Evolutionary conservation across 208 protist species (phyloP).

Genomic region (Acanthamoeba quina): DNA sequence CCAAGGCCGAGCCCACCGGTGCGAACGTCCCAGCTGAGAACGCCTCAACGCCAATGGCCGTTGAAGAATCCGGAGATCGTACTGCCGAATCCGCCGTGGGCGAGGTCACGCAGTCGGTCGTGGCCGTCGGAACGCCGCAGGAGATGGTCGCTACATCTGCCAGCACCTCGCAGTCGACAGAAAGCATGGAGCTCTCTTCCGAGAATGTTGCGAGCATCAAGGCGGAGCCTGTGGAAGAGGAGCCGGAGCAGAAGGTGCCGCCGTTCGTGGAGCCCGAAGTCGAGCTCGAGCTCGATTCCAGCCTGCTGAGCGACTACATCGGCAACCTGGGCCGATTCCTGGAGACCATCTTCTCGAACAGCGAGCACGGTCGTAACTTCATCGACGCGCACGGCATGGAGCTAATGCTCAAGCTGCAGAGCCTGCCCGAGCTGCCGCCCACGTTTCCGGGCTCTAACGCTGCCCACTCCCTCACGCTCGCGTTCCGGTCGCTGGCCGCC

Average conservation of each 20-base stretch:
- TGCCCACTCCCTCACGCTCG: conserved; percentile 32
- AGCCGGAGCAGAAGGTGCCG: neutral
- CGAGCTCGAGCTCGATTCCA: neutral
- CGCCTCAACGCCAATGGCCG: neutral
- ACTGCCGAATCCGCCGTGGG: too few relatives aligned
- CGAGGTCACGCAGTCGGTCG: too few relatives aligned
- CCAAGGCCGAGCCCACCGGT: neutral
- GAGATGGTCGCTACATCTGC: neutral
- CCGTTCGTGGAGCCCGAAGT: conserved; percentile 56
- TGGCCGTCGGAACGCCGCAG: neutral
- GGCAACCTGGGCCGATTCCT: conserved; percentile 66
- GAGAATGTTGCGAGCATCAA: neutral
- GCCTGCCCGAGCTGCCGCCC: conserved; percentile 27
- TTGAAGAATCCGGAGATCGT: neutral
- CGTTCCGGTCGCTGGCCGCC: conserved; percentile 18
- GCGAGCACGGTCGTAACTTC: conserved; percentile 67
- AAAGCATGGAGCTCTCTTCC: neutral
- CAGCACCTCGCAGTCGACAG: neutral
- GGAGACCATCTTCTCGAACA: conserved; percentile 57
- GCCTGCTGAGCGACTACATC: conserved; percentile 37
- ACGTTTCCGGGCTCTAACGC: neutral
- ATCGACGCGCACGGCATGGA: conserved; percentile 61
- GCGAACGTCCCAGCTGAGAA: neutral
- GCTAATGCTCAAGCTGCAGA: conserved; percentile 31
- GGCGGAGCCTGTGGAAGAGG: conserved; percentile 14